These are phyloP conservation scores for Rubia peregrina DNA, from an alignment of 305 asterid genomes.

Conservation along the genomic window DNA sequence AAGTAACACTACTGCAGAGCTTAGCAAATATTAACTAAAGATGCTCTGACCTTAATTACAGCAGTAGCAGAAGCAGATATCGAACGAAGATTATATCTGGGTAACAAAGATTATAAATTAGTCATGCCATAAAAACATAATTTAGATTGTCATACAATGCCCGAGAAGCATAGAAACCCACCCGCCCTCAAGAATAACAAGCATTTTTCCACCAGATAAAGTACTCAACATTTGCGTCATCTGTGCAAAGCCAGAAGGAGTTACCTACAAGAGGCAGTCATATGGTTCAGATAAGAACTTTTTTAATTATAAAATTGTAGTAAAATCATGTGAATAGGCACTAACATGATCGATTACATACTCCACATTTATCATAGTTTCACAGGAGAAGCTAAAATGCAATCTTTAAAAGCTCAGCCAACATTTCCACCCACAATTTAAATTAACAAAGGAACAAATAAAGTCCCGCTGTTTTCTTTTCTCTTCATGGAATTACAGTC, in stretches of 20 bases:
- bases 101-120: conserved; percentile 16
- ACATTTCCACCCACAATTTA: neutral
- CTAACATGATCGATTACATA: neutral
- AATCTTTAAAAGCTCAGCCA: conserved; percentile 1
- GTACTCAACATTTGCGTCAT: conserved; percentile 77
- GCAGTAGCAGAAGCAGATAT: conserved; percentile 89
- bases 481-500: neutral
- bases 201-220: conserved; percentile 76
- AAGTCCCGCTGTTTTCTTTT: neutral
- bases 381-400: conserved; percentile 6
- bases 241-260: conserved; percentile 88
- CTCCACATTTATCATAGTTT: neutral
- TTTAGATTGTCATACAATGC: conserved; percentile 9
- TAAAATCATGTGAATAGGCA: neutral
- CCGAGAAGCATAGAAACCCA: conserved; percentile 32
- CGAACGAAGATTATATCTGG: conserved; percentile 93
- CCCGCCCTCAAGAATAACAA: conserved; percentile 99
- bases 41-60: conserved; percentile 62
- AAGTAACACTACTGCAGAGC: neutral
- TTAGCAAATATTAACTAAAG: neutral
- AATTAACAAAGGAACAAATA: neutral
- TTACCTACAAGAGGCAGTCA: conserved; percentile 47
- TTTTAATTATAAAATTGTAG: neutral
- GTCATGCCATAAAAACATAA: conserved; percentile 4
- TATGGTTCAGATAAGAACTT: conserved; percentile 9